A percentile compares a stretch with the other conserved stretches of the same genome.
Conservation (phyloP, 2,329 filamentous ascomycete genomes). For the Byssoonygena ceratinophila region DNA sequence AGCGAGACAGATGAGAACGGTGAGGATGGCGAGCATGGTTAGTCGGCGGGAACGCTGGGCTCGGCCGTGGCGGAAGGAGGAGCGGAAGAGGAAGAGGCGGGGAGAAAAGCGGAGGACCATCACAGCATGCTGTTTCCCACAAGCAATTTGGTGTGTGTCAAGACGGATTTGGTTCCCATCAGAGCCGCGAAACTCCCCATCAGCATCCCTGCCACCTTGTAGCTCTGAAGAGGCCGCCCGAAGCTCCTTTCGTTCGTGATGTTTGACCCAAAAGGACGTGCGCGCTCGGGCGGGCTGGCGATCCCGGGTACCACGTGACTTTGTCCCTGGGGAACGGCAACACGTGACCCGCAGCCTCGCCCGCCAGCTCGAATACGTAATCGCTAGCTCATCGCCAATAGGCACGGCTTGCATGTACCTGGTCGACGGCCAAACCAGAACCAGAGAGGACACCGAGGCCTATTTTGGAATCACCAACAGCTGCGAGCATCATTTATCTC, state of each 20-base stretch:
- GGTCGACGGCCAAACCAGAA: neutral
- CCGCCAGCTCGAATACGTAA: neutral
- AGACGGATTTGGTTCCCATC: neutral
- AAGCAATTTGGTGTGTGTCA: too few relatives aligned
- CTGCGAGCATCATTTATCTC: neutral
- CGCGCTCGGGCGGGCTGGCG: too few relatives aligned
- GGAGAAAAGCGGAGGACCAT: conserved; percentile 6
- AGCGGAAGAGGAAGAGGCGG: conserved; percentile 4
- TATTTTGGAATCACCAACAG: neutral
- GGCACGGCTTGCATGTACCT: neutral
- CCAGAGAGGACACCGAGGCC: conserved; percentile 8
- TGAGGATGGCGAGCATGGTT: conserved; percentile 7
- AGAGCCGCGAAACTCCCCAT: neutral
- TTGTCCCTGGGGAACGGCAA: too few relatives aligned
- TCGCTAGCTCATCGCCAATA: neutral
- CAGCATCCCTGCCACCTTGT: neutral
- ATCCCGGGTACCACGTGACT: neutral
- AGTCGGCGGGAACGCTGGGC: neutral
- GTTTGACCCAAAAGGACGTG: too few relatives aligned
- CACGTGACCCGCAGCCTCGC: conserved; percentile 5
- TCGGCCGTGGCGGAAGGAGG: conserved; percentile 6
- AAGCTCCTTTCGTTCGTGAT: too few relatives aligned
- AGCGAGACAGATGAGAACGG: conserved; percentile 5
- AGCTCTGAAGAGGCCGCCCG: neutral
- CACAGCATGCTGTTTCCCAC: neutral